These are phyloP conservation scores for Selaginella tamariscina DNA, from an alignment of 75 land plant species.

Conservation along the genomic window DNA sequence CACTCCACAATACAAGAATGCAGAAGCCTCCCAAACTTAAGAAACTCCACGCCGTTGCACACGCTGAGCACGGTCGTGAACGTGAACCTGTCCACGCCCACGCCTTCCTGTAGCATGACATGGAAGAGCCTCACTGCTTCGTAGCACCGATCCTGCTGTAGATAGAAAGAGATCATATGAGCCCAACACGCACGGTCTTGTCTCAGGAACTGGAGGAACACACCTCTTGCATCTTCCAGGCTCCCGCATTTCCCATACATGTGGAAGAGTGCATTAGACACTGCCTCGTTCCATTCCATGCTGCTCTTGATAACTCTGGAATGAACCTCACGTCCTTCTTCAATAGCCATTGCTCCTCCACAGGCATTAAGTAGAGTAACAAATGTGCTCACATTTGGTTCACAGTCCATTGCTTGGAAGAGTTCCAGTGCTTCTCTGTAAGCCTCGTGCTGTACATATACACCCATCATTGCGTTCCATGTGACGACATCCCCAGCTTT, in stretches of 20 bases:
- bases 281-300: background rate
- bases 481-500: slow-evolving; percentile 11
- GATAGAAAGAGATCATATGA: background rate
- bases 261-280: slow-evolving; percentile 6
- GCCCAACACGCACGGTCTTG: background rate
- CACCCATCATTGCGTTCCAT: slow-evolving; percentile 19
- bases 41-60: background rate
- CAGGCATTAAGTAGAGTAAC: slow-evolving; percentile 10
- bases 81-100: background rate
- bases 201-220: background rate
- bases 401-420: background rate
- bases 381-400: slow-evolving; percentile 9
- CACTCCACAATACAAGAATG: background rate
- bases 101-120: background rate
- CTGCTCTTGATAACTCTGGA: background rate
- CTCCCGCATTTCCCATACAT: slow-evolving; percentile 15
- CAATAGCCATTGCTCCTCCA: background rate
- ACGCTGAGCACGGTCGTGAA: background rate
- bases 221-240: background rate
- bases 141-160: background rate
- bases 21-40: background rate
- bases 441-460: background rate
- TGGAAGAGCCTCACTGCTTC: background rate
- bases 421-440: slow-evolving; percentile 11
- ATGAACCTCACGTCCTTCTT: slow-evolving; percentile 12